Percentiles rank a stretch among this genome's conserved stretches.
Evolutionary conservation across 768 basidiomycete species (phyloP).

Genomic region (Epithele typhae): DNA sequence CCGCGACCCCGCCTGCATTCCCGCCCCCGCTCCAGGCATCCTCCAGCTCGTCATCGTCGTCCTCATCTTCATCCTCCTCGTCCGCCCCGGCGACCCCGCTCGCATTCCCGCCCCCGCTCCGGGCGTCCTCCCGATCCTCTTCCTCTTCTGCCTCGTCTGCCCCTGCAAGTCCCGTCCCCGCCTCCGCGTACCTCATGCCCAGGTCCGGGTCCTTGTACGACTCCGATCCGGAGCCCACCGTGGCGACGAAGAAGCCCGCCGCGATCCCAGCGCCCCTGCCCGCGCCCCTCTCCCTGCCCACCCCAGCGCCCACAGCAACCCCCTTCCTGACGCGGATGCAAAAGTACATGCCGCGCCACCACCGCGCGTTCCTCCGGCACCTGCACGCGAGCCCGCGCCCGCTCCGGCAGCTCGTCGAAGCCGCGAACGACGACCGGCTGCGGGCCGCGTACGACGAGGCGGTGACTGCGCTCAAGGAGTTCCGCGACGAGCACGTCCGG

Average conservation of each 20-base stretch:
- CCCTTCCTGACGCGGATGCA: slow-evolving; percentile 53
- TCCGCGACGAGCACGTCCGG: slow-evolving; percentile 55
- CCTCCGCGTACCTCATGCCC: slow-evolving; percentile 1
- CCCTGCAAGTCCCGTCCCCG: too few relatives aligned
- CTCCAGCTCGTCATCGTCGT: slow-evolving; percentile 6
- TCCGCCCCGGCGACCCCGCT: not conserved
- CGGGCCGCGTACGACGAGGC: slow-evolving; percentile 45
- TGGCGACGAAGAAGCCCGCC: too few relatives aligned
- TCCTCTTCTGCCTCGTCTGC: too few relatives aligned
- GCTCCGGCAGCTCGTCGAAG: slow-evolving; percentile 40
- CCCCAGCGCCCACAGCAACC: not conserved
- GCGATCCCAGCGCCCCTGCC: not conserved
- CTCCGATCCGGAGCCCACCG: not conserved
- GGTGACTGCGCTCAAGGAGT: slow-evolving; percentile 44
- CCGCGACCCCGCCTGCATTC: too few relatives aligned
- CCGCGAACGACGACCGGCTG: slow-evolving; percentile 17
- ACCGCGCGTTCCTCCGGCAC: slow-evolving; percentile 53
- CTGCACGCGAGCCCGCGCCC: slow-evolving; percentile 44
- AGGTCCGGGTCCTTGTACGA: not conserved
- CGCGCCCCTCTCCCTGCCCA: not conserved
- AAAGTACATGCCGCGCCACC: slow-evolving; percentile 57
- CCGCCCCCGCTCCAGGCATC: too few relatives aligned
- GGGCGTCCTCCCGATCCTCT: too few relatives aligned
- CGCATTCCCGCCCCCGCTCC: slow-evolving; percentile 12
- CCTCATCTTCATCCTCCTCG: slow-evolving; percentile 22